Evolutionary conservation across 164 flowering plant species (phyloP), one percentile per base, ranked within the genome.

Genomic region (Piper longum): DNA sequence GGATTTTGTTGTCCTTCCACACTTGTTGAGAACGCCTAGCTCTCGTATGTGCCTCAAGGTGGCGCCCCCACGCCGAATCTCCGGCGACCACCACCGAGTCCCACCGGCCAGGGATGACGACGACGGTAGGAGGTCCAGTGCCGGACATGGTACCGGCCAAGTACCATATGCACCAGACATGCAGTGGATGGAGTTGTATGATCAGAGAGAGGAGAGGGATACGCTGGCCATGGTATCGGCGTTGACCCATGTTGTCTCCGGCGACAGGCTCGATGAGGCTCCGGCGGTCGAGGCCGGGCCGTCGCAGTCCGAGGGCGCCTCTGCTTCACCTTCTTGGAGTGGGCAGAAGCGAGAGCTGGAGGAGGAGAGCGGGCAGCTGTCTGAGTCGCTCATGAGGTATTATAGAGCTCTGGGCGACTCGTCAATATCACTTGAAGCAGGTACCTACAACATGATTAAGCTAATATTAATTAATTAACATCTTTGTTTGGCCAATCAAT

Each of bases 171-270:
- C 36, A 26, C 36, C 36, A 26, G 36, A 26, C 36, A 26, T 26
- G 36, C 36, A 26, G 36, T 26, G 36, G 36, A 59, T 58, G 14
- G 16, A 58, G 4, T 36, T 44, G 44, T 56, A 43, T 14, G 44
- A 66, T 43, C 52, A 58, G 19, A 67, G 82, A 16, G 70, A 75
- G 65, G 62, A 69, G 62, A 12, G 14, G 52, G 89, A 84, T 71
- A 84, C 79, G 83, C 62, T 66, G 4, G 80, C 68, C 0, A 84
- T 84, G 81, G 86, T 84, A 0, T 72, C 83, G 1, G 85, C 89
- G 60, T 62, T 82, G 57, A 76, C 79, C 1, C 78, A 71, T n/a
- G 86, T 84, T 5, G 80, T 84, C 11, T 54, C 80, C 5, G 84
- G 85, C 1, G 72, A 73, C 14, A 63, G 41, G 62, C 3, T 26